phyloP scores from a whole-genome alignment of 2,329 filamentous ascomycete species.

The Daldinia eschscholtzii region DNA sequence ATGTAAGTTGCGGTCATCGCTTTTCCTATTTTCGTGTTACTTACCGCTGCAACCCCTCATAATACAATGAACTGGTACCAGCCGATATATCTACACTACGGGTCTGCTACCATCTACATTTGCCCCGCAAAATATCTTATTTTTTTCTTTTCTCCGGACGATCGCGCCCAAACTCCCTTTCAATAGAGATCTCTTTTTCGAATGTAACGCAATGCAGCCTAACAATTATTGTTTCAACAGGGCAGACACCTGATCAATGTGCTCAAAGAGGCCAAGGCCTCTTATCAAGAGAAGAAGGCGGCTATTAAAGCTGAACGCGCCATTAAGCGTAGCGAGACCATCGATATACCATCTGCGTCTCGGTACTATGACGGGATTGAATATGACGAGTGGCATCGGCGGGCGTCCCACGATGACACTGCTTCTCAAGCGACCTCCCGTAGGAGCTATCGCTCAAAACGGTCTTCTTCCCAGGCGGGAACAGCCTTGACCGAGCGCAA shows the following conservation, averaged over 20 bases:
- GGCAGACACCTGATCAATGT: conserved; percentile 91
- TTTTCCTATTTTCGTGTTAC: conserved; percentile 15
- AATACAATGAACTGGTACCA: conserved; percentile 5
- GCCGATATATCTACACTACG: conserved; percentile 10
- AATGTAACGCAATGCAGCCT: conserved; percentile 10
- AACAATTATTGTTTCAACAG: conserved; percentile 59
- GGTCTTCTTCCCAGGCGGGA: conserved; percentile 52
- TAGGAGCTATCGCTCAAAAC: conserved; percentile 57
- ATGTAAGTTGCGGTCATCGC: conserved; percentile 46
- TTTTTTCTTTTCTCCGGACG: conserved; percentile 6
- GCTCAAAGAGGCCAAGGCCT: conserved; percentile 90
- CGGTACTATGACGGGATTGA: conserved; percentile 51
- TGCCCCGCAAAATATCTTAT: conserved; percentile 28
- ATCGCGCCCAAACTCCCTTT: neutral
- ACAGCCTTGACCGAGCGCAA: conserved; percentile 65
- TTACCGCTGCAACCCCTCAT: conserved; percentile 13
- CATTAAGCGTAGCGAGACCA: conserved; percentile 72
- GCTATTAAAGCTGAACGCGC: conserved; percentile 76
- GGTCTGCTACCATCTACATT: neutral
- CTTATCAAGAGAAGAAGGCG: conserved; percentile 89
- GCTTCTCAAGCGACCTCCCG: conserved; percentile 58
- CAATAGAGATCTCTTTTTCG: neutral
- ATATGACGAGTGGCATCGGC: conserved; percentile 46
- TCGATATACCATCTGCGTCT: conserved; percentile 54
- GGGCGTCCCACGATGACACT: conserved; percentile 52